Evolutionary conservation across 2,329 filamentous ascomycete species (phyloP), one percentile per base, ranked within the genome.

Genomic region (Ceratocystis huliohia): DNA sequence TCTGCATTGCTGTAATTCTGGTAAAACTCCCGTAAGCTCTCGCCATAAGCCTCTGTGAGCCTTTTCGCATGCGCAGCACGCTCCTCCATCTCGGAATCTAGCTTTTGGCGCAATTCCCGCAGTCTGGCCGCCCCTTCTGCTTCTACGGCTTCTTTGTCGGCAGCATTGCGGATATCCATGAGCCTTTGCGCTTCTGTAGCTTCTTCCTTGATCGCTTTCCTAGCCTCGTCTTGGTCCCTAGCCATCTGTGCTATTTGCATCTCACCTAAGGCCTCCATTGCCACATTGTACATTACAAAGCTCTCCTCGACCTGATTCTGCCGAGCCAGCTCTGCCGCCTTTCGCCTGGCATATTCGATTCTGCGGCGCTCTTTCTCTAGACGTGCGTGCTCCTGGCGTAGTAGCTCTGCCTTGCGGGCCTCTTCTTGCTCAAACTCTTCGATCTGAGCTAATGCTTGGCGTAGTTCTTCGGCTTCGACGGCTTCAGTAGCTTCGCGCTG

Each of bases 371-470:
- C 71, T 22, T 73, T 75, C 70, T 82, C 80, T 13, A 73, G 71
- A 7, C 73, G 72, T 56, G 74, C 74, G 66, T 75, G 75, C 65
- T 78, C 76, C 46, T 75, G 73, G 1, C 74, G 74, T 41, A 75
- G 71, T 48, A 76, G 71, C 69, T 78, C 78, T 3, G 74, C 75
- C 68, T 76, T 77, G 59, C 73, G 73, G 0, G 75, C 76, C 70
- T 81, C 78, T 65, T 78, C 76, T 20, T 75, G 75, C 73, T 82
- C 78, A 66, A 79, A 78, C 62, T 80, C 79, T 57, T 76, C 80
- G 3, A 84, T 78, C 50, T 77, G 73, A 2, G 76, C 72, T 1
- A 83, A 70, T 4, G 78, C 77, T 25, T 77, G 74, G 1, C 73
- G 71, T 41, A 76, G 61, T 64, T 76, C 75, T 53, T 73, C 72